Evolutionary conservation across 108 stramenopile genomes (phyloP).

Genomic region (Nannochloropsis salina): DNA sequence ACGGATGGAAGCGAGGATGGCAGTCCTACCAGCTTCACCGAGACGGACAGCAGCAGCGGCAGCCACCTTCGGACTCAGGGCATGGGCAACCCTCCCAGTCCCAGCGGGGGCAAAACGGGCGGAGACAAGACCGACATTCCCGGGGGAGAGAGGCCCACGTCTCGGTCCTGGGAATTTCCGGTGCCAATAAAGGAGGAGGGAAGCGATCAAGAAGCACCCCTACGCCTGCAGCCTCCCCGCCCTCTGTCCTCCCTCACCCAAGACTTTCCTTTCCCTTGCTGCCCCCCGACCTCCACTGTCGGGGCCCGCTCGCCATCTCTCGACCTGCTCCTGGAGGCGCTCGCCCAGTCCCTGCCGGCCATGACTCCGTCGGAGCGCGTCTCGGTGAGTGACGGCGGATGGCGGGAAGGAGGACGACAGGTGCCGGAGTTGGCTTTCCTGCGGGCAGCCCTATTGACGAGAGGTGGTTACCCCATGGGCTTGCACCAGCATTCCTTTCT

Average conservation of each 20-base stretch:
- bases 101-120: too few relatives aligned
- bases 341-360: constrained; percentile 18
- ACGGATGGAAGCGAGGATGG: background rate
- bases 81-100: too few relatives aligned
- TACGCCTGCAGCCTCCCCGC: too few relatives aligned
- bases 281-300: constrained; percentile 36
- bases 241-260: constrained; percentile 28
- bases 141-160: too few relatives aligned
- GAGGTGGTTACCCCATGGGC: background rate
- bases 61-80: too few relatives aligned
- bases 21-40: constrained; percentile 1
- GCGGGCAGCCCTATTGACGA: background rate
- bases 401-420: background rate
- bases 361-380: background rate
- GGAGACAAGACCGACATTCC: too few relatives aligned
- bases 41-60: background rate
- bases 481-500: background rate
- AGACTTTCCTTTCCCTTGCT: constrained; percentile 39
- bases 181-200: too few relatives aligned
- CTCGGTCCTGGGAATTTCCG: too few relatives aligned
- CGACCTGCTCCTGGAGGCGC: constrained; percentile 28
- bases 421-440: background rate
- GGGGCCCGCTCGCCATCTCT: constrained; percentile 39
- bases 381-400: background rate
- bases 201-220: too few relatives aligned